phyloP scores from a whole-genome alignment of 192 early-diverging fungal species.

The Coemansia pectinata region DNA sequence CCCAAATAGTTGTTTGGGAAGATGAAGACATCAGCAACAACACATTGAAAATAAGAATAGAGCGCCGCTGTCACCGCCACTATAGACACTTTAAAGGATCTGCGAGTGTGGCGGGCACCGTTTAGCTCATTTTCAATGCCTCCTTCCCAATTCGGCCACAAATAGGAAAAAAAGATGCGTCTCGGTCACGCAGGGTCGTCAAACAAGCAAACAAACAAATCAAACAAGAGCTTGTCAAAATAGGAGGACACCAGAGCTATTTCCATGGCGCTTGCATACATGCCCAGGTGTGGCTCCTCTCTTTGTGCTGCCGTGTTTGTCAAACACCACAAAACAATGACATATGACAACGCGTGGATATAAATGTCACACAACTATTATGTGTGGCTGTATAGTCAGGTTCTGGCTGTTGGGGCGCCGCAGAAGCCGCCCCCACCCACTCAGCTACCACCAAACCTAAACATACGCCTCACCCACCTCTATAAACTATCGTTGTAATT shows the following conservation, averaged over 20 bases:
- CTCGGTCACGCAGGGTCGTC: neutral
- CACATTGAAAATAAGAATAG: neutral
- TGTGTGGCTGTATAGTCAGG: neutral
- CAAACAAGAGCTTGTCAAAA: neutral
- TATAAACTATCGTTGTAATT: neutral
- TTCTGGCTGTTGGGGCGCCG: neutral
- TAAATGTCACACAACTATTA: neutral
- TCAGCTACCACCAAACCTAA: neutral
- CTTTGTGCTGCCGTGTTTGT: neutral
- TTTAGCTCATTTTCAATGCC: slow-evolving; percentile 8
- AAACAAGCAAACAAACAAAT: slow-evolving; percentile 4
- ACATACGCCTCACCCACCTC: neutral
- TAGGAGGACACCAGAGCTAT: neutral
- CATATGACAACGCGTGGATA: neutral
- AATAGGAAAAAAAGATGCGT: neutral
- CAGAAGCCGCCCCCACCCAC: neutral
- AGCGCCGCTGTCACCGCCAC: neutral
- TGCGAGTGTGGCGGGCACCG: slow-evolving; percentile 2
- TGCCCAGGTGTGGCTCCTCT: slow-evolving; percentile 8
- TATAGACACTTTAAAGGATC: neutral
- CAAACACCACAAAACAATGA: neutral
- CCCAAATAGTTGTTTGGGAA: neutral
- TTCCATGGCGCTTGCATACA: slow-evolving; percentile 3
- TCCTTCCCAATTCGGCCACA: slow-evolving; percentile 1
- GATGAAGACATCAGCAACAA: neutral